Conservation (phyloP, 2,329 filamentous ascomycete genomes). For the Rutstroemia sp. region DNA sequence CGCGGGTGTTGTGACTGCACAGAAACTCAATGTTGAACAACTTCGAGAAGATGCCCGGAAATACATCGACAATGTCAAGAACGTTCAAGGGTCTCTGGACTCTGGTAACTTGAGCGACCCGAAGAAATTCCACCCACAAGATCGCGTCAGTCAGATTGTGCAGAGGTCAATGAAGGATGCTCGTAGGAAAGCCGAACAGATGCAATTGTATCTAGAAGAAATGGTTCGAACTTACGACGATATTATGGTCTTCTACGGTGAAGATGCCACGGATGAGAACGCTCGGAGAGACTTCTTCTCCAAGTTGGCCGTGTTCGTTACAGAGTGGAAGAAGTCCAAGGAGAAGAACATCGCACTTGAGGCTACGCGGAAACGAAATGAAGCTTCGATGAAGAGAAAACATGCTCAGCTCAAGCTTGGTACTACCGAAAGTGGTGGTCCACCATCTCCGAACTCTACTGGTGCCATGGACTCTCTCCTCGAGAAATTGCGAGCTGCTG, state of each 20-base stretch:
- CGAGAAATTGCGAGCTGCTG: slow-evolving; percentile 89
- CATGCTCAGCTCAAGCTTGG: slow-evolving; percentile 55
- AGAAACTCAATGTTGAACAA: slow-evolving; percentile 94
- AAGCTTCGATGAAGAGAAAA: slow-evolving; percentile 89
- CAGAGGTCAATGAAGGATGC: slow-evolving; percentile 96
- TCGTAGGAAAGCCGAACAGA: slow-evolving; percentile 88
- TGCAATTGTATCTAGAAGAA: slow-evolving; percentile 87
- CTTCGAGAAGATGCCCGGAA: slow-evolving; percentile 78
- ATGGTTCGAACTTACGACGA: slow-evolving; percentile 89
- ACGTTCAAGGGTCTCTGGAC: slow-evolving; percentile 86
- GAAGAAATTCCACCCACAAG: slow-evolving; percentile 96
- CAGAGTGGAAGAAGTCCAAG: slow-evolving; percentile 91
- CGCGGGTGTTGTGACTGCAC: slow-evolving; percentile 62
- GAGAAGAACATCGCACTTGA: slow-evolving; percentile 86
- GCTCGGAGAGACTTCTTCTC: slow-evolving; percentile 92
- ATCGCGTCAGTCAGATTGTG: slow-evolving; percentile 85
- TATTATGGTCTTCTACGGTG: slow-evolving; percentile 94
- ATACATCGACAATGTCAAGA: slow-evolving; percentile 93
- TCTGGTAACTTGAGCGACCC: slow-evolving; percentile 91
- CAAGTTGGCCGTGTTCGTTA: slow-evolving; percentile 83
- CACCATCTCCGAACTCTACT: slow-evolving; percentile 62
- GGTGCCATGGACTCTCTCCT: slow-evolving; percentile 95
- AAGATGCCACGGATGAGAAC: slow-evolving; percentile 86
- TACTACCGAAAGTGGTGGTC: slow-evolving; percentile 35
- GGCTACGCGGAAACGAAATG: slow-evolving; percentile 76